phyloP scores from a whole-genome alignment of 176 grass and related monocot genomes.

The Aegilops tauschii region DNA sequence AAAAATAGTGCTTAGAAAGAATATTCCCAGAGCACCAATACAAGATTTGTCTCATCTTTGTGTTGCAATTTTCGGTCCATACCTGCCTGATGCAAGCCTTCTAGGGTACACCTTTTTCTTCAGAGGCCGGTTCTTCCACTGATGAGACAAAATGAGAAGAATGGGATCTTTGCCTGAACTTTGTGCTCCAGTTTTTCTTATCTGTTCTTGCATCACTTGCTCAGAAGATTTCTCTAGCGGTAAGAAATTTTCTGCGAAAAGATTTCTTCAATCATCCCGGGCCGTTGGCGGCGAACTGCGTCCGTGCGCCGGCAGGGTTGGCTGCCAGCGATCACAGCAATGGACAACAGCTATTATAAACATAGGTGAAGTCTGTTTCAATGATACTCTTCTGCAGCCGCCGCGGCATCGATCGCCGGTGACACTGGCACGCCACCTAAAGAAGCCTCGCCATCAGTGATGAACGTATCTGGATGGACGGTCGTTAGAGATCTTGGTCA shows the following conservation, averaged over 20 bases:
- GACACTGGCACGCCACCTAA: constrained; percentile 27
- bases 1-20: neutral
- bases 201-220: neutral
- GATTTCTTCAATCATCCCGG: neutral
- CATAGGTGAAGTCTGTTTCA: neutral
- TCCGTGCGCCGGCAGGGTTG: constrained; percentile 5
- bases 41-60: constrained; percentile 7
- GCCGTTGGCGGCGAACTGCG: constrained; percentile 22
- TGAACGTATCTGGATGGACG: neutral
- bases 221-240: neutral
- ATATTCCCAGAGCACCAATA: neutral
- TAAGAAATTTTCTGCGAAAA: constrained; percentile 8
- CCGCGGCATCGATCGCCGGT: neutral
- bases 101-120: neutral
- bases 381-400: neutral
- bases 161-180: constrained; percentile 44
- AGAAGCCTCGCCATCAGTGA: neutral
- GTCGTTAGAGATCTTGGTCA: constrained; percentile 17
- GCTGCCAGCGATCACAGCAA: neutral
- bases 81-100: constrained; percentile 16
- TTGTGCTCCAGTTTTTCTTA: too few relatives aligned
- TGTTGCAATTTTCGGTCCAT: constrained; percentile 4
- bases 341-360: constrained; percentile 23
- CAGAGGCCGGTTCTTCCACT: constrained; percentile 13
- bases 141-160: constrained; percentile 44